Evolutionary conservation across 495 filamentous ascomycete species (phyloP).

Genomic region (Trichoderma reesei): DNA sequence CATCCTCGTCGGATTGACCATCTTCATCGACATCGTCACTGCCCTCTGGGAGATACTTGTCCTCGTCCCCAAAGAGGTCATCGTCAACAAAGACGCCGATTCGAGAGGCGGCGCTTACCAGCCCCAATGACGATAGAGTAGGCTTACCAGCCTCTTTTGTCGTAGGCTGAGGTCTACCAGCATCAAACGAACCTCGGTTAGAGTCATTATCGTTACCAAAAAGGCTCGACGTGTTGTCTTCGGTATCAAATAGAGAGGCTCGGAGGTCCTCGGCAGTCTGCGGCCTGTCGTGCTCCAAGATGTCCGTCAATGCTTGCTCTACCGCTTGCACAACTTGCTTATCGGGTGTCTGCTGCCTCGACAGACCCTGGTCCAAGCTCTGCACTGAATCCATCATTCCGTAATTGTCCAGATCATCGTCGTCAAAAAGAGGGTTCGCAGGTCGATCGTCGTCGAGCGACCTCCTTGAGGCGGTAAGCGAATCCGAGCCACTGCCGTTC

Average conservation of each 20-base stretch:
- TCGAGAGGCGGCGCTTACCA: constrained; percentile 69
- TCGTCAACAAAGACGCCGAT: constrained; percentile 87
- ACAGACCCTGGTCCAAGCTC: constrained; percentile 40
- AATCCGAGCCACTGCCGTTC: constrained; percentile 28
- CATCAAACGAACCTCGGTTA: constrained; percentile 12
- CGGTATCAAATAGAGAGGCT: constrained; percentile 44
- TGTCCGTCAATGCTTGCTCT: constrained; percentile 89
- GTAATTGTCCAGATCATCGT: constrained; percentile 44
- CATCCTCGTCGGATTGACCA: constrained; percentile 52
- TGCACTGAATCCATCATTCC: constrained; percentile 42
- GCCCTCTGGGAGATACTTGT: constrained; percentile 78
- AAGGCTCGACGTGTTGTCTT: constrained; percentile 39
- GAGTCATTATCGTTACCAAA: constrained; percentile 34
- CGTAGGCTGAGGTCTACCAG: constrained; percentile 11
- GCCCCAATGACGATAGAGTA: constrained; percentile 80
- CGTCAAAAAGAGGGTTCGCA: constrained; percentile 36
- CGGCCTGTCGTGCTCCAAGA: constrained; percentile 62
- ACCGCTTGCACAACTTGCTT: constrained; percentile 75
- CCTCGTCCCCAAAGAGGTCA: constrained; percentile 86
- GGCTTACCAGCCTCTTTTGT: constrained; percentile 56
- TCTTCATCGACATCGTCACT: constrained; percentile 54
- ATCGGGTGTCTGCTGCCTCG: constrained; percentile 32
- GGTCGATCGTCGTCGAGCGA: constrained; percentile 38
- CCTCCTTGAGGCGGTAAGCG: constrained; percentile 25
- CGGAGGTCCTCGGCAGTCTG: constrained; percentile 55